Evolutionary conservation across 768 basidiomycete genomes (phyloP).

Genomic region (Collybiopsis confluens): DNA sequence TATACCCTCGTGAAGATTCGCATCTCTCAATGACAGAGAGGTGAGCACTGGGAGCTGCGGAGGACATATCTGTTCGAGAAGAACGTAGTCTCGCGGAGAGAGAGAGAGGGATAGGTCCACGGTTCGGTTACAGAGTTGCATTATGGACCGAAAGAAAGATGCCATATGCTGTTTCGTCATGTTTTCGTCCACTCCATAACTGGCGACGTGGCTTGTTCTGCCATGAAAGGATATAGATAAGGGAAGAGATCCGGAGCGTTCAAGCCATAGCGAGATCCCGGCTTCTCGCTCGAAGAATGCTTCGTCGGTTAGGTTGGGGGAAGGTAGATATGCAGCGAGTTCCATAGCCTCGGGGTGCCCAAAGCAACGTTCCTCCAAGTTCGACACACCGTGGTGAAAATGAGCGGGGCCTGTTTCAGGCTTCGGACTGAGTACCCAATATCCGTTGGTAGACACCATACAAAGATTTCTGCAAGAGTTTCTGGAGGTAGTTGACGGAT

Average conservation of each 20-base stretch:
- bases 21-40: not conserved
- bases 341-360: slow-evolving; percentile 23
- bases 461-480: slow-evolving; percentile 21
- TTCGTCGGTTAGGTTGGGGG: not conserved
- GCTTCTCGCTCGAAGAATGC: not conserved
- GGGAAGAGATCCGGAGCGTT: not conserved
- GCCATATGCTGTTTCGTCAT: not conserved
- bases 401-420: slow-evolving; percentile 16
- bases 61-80: not conserved
- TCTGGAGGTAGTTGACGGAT: slow-evolving; percentile 21
- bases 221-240: not conserved
- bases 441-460: slow-evolving; percentile 19
- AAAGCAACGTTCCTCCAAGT: slow-evolving; percentile 22
- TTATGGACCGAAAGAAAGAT: not conserved
- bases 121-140: not conserved
- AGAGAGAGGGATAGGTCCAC: not conserved
- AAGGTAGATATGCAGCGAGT: slow-evolving; percentile 14
- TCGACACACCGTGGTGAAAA: slow-evolving; percentile 21
- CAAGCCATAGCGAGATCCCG: not conserved
- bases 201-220: not conserved
- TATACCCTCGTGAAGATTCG: not conserved
- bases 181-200: too few species aligned
- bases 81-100: not conserved
- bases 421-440: slow-evolving; percentile 15
- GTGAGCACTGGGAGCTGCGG: not conserved